Percentiles rank a stretch among this genome's conserved stretches.
phyloP scores from a whole-genome alignment of 805 yeast genomes.

The Cyberlindnera xishuangbannaensis region DNA sequence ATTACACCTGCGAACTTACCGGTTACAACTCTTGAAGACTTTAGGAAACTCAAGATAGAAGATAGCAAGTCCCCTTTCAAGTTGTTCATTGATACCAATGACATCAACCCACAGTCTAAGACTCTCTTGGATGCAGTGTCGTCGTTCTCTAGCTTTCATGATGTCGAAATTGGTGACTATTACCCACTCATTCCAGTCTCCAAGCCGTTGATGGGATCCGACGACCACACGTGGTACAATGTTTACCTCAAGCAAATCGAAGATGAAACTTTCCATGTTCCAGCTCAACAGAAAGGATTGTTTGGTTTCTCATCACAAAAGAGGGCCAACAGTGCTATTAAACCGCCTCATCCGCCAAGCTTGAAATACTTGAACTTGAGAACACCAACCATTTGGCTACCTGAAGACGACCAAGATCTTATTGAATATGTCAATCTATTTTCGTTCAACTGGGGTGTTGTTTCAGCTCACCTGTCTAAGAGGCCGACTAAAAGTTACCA shows the following conservation, averaged over 20 bases:
- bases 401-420: constrained; percentile 81
- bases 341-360: constrained; percentile 91
- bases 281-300: constrained; percentile 50
- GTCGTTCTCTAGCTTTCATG: constrained; percentile 25
- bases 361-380: constrained; percentile 73
- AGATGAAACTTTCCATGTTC: constrained; percentile 32
- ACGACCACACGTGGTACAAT: constrained; percentile 61
- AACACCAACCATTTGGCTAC: constrained; percentile 94
- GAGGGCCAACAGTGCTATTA: constrained; percentile 50
- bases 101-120: constrained; percentile 29
- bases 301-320: constrained; percentile 40
- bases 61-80: constrained; percentile 27
- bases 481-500: constrained; percentile 63
- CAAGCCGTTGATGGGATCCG: constrained; percentile 56
- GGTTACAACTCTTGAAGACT: constrained; percentile 26
- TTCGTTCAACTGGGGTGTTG: constrained; percentile 89
- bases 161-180: constrained; percentile 23
- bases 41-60: constrained; percentile 6
- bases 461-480: constrained; percentile 72
- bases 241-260: constrained; percentile 44
- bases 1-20: constrained; percentile 28
- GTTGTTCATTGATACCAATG: constrained; percentile 26
- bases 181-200: constrained; percentile 53
- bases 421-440: constrained; percentile 80
- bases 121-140: constrained; percentile 31